Conservation (phyloP, 768 basidiomycete genomes). For the Cantharellus cinnabarinus region DNA sequence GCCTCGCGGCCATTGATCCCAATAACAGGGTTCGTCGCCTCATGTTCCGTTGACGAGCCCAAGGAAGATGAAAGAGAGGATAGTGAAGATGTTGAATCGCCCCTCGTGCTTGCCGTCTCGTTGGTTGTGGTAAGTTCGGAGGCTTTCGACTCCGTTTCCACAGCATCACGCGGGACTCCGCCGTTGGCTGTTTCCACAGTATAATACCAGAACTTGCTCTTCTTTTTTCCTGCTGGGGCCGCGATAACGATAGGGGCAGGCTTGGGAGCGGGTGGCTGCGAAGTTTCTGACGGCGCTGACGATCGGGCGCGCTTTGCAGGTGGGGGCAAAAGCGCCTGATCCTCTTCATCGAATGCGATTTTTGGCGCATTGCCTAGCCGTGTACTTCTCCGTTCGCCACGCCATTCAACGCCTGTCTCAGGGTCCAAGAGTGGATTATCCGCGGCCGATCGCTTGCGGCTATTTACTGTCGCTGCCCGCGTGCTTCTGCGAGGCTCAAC, state of each 20-base stretch:
- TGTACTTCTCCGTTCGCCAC: slow-evolving; percentile 7
- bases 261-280: slow-evolving; percentile 19
- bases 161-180: background rate
- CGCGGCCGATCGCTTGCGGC: background rate
- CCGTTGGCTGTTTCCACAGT: slow-evolving; percentile 51
- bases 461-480: background rate
- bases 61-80: no score
- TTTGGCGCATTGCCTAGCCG: slow-evolving; percentile 4
- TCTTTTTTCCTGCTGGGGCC: slow-evolving; percentile 58
- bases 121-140: no score
- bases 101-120: no score
- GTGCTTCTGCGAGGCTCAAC: background rate
- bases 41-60: no score
- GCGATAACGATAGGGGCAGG: slow-evolving; percentile 58
- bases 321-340: background rate
- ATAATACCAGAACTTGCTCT: slow-evolving; percentile 41
- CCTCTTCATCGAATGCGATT: slow-evolving; percentile 2
- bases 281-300: slow-evolving; percentile 14
- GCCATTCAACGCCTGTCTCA: slow-evolving; percentile 2
- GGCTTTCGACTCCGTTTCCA: no score
- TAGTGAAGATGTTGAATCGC: no score
- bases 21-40: no score
- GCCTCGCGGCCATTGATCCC: no score
- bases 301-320: slow-evolving; percentile 17
- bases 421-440: background rate